Conservation (phyloP, 495 filamentous ascomycete genomes). For the Aspergillus ostianus region DNA sequence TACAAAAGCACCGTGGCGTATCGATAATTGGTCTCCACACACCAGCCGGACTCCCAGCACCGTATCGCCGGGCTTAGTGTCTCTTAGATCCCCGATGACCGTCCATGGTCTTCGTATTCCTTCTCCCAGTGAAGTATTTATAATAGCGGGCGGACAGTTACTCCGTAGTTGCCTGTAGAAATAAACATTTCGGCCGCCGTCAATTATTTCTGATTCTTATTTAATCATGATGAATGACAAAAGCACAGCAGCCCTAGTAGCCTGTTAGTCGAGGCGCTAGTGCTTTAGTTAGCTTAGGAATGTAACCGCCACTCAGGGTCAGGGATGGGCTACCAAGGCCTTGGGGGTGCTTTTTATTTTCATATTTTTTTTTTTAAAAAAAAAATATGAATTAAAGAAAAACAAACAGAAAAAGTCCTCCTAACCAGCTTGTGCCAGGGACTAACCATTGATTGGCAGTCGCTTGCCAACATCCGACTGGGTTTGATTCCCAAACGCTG, state of each 20-base stretch:
- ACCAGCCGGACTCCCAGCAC: background rate
- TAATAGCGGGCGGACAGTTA: background rate
- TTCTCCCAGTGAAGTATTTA: background rate
- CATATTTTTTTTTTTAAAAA: background rate
- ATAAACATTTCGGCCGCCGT: too few relatives aligned
- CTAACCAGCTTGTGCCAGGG: background rate
- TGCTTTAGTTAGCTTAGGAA: constrained; percentile 4
- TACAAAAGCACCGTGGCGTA: constrained; percentile 13
- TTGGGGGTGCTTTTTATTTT: constrained; percentile 5
- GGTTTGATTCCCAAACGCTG: constrained; percentile 1
- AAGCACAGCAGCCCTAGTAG: constrained; percentile 3
- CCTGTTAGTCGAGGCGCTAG: constrained; percentile 7
- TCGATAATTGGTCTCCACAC: constrained; percentile 21
- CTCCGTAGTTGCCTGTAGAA: too few relatives aligned
- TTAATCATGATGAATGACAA: constrained; percentile 1
- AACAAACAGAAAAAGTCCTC: background rate
- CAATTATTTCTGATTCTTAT: background rate
- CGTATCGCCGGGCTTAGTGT: too few relatives aligned
- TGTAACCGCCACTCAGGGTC: constrained; percentile 8
- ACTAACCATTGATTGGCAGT: background rate
- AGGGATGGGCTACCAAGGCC: background rate
- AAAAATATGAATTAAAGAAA: too few relatives aligned
- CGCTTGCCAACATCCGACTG: background rate
- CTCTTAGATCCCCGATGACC: background rate
- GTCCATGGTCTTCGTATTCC: background rate